Base-by-base conservation (phyloP, 2,329 filamentous ascomycete genomes). In the Fusarium coicis region DNA sequence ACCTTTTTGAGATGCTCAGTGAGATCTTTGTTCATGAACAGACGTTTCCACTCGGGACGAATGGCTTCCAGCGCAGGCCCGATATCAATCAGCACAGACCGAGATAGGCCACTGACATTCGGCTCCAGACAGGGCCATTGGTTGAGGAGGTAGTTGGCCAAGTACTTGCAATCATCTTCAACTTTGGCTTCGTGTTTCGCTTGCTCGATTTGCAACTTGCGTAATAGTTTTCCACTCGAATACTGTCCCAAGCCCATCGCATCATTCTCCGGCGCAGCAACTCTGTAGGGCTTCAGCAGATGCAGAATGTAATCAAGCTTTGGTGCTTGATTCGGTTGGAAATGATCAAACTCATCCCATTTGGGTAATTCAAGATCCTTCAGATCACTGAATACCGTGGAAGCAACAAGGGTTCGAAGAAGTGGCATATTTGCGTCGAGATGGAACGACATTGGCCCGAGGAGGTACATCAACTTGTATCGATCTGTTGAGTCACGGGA, bases 61-160 rank as follows among this genome's bases (percentile, higher is more conserved):
- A 78, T 72, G 10, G 67, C 71, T 28, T 76, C 70, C 54, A 78
- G 47, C 10, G 75, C 77, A 32, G 65, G 50, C 11, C 60, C 69
- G 5, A 78, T 63, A 10, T 78, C 76, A n/a, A 78, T 53, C 36
- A 78, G 47, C 5, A 77, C 30, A 23, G 67, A 52, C 12, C 47
- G 42, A 11, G 67, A 42, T 4, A 78, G 32, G 5, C 65, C 73
- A 14, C 46, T 21, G 12, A 68, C 50, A 56, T 26, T 76, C 6
- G 76, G 76, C 23, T 78, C 73, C 5, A 76, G 14, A 30, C 76
- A 77, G 19, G 76, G 77, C 77, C 76, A 78, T 50, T 78, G 77
- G 4, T 28, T 46, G 14, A 78, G 43, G 8, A 78, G 65, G 34
- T 77, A 72, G 16, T 75, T 73, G 7, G 68, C 69, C 14, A 78